Evolutionary conservation across 2,329 filamentous ascomycete species (phyloP).

Genomic region (Cladosporium austrohemisphaericum): DNA sequence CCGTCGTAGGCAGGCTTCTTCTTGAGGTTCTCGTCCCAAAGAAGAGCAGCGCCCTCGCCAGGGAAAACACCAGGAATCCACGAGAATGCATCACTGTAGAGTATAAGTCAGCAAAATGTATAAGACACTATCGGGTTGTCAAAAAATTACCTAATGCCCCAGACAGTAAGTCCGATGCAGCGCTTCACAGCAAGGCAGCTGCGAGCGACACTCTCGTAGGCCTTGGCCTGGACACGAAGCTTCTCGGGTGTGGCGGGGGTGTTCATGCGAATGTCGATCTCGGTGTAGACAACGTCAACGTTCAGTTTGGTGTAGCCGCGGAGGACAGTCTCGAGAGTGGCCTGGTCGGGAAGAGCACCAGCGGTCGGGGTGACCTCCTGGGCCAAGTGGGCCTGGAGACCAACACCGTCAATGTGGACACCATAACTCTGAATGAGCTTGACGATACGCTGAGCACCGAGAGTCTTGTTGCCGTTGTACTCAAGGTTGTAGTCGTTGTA

Average conservation of each 20-base stretch:
- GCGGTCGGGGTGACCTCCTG: slow-evolving; percentile 36
- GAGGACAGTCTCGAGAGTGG: slow-evolving; percentile 44
- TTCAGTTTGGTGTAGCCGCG: slow-evolving; percentile 49
- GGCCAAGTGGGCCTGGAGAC: slow-evolving; percentile 53
- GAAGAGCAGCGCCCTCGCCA: slow-evolving; percentile 36
- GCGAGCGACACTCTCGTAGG: slow-evolving; percentile 40
- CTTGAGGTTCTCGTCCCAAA: slow-evolving; percentile 45
- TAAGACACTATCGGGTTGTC: no score
- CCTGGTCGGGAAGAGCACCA: slow-evolving; percentile 12
- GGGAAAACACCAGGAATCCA: slow-evolving; percentile 41
- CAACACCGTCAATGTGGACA: slow-evolving; percentile 38
- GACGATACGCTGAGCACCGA: slow-evolving; percentile 25
- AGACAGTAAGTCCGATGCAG: slow-evolving; percentile 48
- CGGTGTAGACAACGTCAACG: slow-evolving; percentile 59
- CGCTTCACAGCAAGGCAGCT: slow-evolving; percentile 36
- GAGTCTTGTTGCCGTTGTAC: slow-evolving; percentile 24
- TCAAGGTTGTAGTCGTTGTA: slow-evolving; percentile 33
- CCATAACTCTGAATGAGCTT: slow-evolving; percentile 25
- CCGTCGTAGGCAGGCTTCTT: slow-evolving; percentile 47
- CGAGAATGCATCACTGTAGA: slow-evolving; percentile 37
- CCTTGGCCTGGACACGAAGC: slow-evolving; percentile 41
- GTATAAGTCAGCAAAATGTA: no score
- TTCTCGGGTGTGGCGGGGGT: slow-evolving; percentile 28
- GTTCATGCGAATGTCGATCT: slow-evolving; percentile 56
- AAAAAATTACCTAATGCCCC: no score